phyloP scores from a whole-genome alignment of 148 eudicot genomes.

The Camellia granthamiana region DNA sequence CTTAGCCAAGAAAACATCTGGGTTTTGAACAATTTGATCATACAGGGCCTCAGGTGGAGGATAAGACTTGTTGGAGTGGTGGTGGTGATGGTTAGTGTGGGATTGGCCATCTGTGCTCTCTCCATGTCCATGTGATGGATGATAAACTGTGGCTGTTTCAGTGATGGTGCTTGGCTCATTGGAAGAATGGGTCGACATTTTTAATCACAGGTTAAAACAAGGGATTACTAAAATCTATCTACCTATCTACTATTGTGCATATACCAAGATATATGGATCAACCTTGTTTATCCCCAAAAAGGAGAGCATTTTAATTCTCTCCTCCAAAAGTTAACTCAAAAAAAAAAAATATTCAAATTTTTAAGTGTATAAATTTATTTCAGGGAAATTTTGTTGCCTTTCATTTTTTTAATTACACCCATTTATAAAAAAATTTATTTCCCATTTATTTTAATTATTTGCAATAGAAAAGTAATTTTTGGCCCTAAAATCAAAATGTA shows the following conservation, averaged over 20 bases:
- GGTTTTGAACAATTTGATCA: constrained; percentile 33
- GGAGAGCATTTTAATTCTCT: too few species aligned
- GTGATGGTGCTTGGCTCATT: constrained; percentile 6
- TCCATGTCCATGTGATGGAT: background rate
- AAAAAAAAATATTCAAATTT: too few species aligned
- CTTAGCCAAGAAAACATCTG: constrained; percentile 32
- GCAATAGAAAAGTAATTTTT: too few species aligned
- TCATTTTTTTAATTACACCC: too few species aligned
- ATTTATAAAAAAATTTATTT: too few species aligned
- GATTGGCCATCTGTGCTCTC: constrained; percentile 4
- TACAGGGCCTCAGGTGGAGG: constrained; percentile 38
- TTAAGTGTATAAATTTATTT: too few species aligned
- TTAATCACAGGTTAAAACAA: constrained; percentile 11
- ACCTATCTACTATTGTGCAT: too few species aligned
- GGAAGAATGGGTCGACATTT: constrained; percentile 13
- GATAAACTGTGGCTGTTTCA: constrained; percentile 5
- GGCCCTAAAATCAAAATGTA: too few species aligned
- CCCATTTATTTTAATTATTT: too few species aligned
- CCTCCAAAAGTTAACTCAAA: constrained; percentile 26
- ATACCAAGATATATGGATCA: background rate
- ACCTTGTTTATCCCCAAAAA: background rate
- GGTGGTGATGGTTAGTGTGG: background rate
- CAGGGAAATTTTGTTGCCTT: too few species aligned
- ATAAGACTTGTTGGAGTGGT: constrained; percentile 10
- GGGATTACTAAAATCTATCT: background rate